Conservation (phyloP, 176 grass and related monocot genomes). For the Musa beccarii region DNA sequence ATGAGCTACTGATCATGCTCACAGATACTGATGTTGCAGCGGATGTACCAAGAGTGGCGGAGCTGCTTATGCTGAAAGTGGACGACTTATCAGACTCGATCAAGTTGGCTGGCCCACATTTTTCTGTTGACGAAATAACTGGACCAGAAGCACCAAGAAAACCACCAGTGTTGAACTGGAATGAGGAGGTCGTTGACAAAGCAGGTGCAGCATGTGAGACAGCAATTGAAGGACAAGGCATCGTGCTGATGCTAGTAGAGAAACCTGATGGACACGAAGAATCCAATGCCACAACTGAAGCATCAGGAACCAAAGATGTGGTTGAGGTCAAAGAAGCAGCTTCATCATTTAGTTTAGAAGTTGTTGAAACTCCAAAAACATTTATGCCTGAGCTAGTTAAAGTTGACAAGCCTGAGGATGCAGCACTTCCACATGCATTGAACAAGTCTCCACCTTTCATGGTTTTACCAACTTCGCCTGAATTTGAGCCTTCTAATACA, state of each 20-base stretch:
- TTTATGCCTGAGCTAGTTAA: background rate
- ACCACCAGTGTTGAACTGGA: slow-evolving; percentile 4
- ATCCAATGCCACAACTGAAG: background rate
- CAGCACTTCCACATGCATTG: slow-evolving; percentile 16
- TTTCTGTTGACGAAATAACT: background rate
- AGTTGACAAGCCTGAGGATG: background rate
- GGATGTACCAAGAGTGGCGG: background rate
- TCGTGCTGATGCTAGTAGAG: background rate
- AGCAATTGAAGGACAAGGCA: background rate
- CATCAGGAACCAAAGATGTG: background rate
- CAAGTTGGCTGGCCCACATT: background rate
- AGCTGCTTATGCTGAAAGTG: background rate
- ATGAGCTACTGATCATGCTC: slow-evolving; percentile 6
- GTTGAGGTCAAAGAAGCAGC: background rate
- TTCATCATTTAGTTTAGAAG: background rate
- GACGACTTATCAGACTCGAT: background rate
- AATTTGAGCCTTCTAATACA: background rate
- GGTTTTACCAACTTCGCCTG: slow-evolving; percentile 6
- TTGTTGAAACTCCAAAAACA: slow-evolving; percentile 5
- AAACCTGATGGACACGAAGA: background rate
- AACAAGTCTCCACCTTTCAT: background rate
- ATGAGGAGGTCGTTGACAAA: background rate
- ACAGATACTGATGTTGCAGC: background rate
- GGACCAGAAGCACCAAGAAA: background rate
- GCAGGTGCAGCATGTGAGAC: background rate